Conservation (phyloP, 176 grass and related monocot species). For the Calamus simplicifolius region DNA sequence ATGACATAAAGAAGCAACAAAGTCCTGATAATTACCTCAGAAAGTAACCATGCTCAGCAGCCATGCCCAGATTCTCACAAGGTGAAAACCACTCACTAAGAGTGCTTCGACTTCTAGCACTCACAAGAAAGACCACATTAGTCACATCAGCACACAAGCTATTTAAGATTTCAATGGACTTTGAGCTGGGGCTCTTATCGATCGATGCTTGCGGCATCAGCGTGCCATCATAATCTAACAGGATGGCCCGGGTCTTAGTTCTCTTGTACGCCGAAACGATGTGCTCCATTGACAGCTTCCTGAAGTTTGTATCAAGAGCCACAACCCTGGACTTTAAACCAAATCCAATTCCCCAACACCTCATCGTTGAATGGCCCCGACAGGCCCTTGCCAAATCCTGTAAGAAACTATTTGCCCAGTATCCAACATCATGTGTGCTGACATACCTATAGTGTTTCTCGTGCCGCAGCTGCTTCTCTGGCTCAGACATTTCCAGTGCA, state of each 20-base stretch:
- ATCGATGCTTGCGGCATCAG: slow-evolving; percentile 74
- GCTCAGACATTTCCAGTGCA: slow-evolving; percentile 52
- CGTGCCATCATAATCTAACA: slow-evolving; percentile 85
- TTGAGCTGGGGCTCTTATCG: slow-evolving; percentile 47
- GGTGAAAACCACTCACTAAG: slow-evolving; percentile 61
- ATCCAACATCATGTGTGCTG: slow-evolving; percentile 61
- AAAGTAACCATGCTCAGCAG: slow-evolving; percentile 92
- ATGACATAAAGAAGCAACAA: neutral
- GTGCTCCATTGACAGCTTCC: slow-evolving; percentile 84
- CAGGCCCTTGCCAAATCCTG: slow-evolving; percentile 72
- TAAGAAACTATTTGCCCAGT: slow-evolving; percentile 78
- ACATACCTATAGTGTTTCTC: slow-evolving; percentile 88
- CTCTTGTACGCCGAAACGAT: slow-evolving; percentile 66
- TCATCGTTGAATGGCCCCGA: slow-evolving; percentile 33
- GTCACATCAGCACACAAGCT: slow-evolving; percentile 54
- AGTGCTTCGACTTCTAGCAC: slow-evolving; percentile 33
- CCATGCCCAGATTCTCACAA: slow-evolving; percentile 65
- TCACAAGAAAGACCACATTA: slow-evolving; percentile 71
- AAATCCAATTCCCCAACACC: slow-evolving; percentile 88
- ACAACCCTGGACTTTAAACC: slow-evolving; percentile 77
- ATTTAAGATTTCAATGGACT: slow-evolving; percentile 61
- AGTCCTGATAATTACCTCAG: slow-evolving; percentile 43
- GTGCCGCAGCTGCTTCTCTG: slow-evolving; percentile 74
- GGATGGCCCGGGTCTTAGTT: slow-evolving; percentile 49
- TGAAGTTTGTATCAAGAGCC: slow-evolving; percentile 63